Evolutionary conservation across 2,329 filamentous ascomycete genomes (phyloP).

Genomic region (Xylariaceae sp.): DNA sequence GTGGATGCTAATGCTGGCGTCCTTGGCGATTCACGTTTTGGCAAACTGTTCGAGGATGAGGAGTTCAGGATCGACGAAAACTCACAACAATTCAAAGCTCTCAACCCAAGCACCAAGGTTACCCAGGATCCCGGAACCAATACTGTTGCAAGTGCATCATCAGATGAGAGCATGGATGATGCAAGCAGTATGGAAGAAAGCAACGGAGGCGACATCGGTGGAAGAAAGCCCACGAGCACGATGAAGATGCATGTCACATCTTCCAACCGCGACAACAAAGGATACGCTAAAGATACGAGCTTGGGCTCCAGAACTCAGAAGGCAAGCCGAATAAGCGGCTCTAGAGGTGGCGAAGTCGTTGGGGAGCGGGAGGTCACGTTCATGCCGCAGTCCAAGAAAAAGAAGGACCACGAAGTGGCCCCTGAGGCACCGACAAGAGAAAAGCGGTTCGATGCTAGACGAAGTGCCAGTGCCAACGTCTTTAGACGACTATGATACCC

Average conservation of each 20-base stretch:
- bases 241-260: constrained; percentile 63
- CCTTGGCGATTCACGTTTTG: constrained; percentile 80
- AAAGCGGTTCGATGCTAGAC: constrained; percentile 36
- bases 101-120: constrained; percentile 79
- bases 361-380: constrained; percentile 68
- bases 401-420: constrained; percentile 25
- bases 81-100: constrained; percentile 74
- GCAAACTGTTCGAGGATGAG: constrained; percentile 81
- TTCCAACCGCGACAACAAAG: constrained; percentile 53
- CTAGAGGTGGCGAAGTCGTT: constrained; percentile 40
- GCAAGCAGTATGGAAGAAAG: constrained; percentile 24
- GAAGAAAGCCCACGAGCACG: constrained; percentile 12
- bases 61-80: constrained; percentile 89
- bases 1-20: constrained; percentile 56
- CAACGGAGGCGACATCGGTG: constrained; percentile 26
- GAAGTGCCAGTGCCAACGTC: constrained; percentile 70
- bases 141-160: constrained; percentile 30
- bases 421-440: constrained; percentile 12
- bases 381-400: constrained; percentile 51
- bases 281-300: constrained; percentile 46
- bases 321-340: constrained; percentile 37
- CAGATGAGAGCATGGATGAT: constrained; percentile 40
- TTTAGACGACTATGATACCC: constrained; percentile 52
- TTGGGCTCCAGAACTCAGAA: constrained; percentile 50
- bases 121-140: constrained; percentile 23